Conservation (phyloP, 2,329 filamentous ascomycete species). For the Dendryphion nanum region DNA sequence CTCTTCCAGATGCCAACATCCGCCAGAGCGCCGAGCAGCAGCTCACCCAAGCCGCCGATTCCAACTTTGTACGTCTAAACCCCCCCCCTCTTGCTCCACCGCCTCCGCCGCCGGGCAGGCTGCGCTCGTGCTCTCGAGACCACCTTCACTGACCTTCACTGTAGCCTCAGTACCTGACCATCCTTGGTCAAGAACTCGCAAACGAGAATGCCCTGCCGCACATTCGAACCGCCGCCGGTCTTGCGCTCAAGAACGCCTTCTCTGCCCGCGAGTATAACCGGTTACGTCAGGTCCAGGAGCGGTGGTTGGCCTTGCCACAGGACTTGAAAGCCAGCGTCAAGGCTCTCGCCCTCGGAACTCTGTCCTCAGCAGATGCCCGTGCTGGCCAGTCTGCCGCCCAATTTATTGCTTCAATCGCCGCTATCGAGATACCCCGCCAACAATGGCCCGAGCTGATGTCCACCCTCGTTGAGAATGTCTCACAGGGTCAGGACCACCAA, state of each 20-base stretch:
- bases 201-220: slow-evolving; percentile 62
- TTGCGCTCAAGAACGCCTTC: slow-evolving; percentile 98
- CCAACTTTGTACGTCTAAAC: slow-evolving; percentile 78
- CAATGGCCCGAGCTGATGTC: slow-evolving; percentile 94
- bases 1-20: slow-evolving; percentile 74
- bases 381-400: slow-evolving; percentile 89
- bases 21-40: slow-evolving; percentile 93
- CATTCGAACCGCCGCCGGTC: slow-evolving; percentile 90
- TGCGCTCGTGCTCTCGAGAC: slow-evolving; percentile 25
- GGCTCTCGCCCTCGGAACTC: slow-evolving; percentile 82
- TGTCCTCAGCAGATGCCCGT: slow-evolving; percentile 74
- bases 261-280: slow-evolving; percentile 85
- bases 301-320: slow-evolving; percentile 84
- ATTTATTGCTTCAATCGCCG: slow-evolving; percentile 90
- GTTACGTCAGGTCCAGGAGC: slow-evolving; percentile 84
- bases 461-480: slow-evolving; percentile 87
- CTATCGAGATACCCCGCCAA: slow-evolving; percentile 88
- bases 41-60: slow-evolving; percentile 86
- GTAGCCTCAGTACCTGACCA: slow-evolving; percentile 87
- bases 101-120: slow-evolving; percentile 8
- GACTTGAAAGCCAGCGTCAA: slow-evolving; percentile 87
- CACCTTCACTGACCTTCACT: slow-evolving; percentile 21
- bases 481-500: slow-evolving; percentile 77
- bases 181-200: slow-evolving; percentile 85
- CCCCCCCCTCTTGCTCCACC: slow-evolving; percentile 7